These are phyloP conservation scores for Gautieria morchelliformis DNA, from an alignment of 768 basidiomycete species.

Conservation along the genomic window DNA sequence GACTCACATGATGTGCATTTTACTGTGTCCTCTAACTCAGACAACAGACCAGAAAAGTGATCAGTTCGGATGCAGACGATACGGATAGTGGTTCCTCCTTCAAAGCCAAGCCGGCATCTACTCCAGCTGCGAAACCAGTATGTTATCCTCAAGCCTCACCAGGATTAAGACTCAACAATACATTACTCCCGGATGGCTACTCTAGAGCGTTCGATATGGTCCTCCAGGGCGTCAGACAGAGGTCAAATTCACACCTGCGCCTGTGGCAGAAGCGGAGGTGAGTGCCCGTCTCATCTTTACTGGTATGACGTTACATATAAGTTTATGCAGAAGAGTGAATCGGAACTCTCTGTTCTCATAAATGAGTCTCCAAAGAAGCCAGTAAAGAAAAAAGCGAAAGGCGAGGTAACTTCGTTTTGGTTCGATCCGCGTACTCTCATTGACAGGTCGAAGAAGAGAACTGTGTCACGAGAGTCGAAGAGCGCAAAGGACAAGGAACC, in stretches of 20 bases:
- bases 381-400: not conserved
- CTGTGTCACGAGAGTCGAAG: not conserved
- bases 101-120: not conserved
- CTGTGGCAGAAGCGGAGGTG: no score
- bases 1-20: not conserved
- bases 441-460: constrained; percentile 8
- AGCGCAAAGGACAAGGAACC: constrained; percentile 9
- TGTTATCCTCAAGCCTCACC: not conserved
- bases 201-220: no score
- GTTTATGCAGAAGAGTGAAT: constrained; percentile 35
- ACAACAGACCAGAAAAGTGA: not conserved
- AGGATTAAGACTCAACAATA: not conserved
- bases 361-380: constrained; percentile 45
- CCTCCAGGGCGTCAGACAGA: no score
- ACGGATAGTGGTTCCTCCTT: not conserved
- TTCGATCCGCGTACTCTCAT: constrained; percentile 3
- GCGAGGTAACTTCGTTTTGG: not conserved
- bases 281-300: no score
- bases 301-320: not conserved
- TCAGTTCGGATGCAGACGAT: constrained; percentile 4
- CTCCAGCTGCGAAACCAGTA: not conserved
- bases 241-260: no score
- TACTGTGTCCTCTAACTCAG: not conserved
- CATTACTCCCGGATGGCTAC: no score
- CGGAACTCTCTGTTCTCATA: constrained; percentile 49